Conservation (phyloP, 352 stramenopile genomes). For the Globisporangium irregulare region DNA sequence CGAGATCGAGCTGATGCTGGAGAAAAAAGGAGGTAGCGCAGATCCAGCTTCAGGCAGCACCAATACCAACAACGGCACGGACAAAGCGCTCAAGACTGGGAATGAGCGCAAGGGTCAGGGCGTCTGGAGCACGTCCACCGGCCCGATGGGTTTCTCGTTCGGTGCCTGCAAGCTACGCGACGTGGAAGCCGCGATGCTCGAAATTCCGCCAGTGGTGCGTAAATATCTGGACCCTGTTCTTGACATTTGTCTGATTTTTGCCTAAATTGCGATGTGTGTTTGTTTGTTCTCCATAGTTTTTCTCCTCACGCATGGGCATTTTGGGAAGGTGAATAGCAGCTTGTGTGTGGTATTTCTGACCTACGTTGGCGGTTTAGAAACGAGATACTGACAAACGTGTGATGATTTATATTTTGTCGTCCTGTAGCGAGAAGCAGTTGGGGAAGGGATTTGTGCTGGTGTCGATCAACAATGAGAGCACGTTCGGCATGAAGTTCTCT, state of each 20-base stretch:
- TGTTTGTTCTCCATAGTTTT: constrained; percentile 34
- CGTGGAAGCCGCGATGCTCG: constrained; percentile 70
- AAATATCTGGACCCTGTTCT: not conserved
- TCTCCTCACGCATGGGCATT: constrained; percentile 39
- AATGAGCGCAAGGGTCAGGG: constrained; percentile 47
- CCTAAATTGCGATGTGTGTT: not conserved
- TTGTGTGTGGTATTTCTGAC: not conserved
- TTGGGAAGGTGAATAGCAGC: constrained; percentile 14
- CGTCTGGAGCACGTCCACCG: constrained; percentile 64
- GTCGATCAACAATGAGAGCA: constrained; percentile 79
- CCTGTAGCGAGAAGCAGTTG: constrained; percentile 50
- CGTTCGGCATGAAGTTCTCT: constrained; percentile 53
- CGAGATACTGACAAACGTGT: not conserved
- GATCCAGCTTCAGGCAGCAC: not conserved
- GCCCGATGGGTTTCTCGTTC: constrained; percentile 51
- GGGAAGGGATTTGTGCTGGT: constrained; percentile 74
- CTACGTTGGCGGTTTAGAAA: not conserved
- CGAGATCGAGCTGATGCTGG: constrained; percentile 19
- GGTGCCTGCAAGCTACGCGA: constrained; percentile 57
- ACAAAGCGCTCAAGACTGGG: constrained; percentile 26
- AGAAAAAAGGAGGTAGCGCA: not conserved
- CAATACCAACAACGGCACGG: not conserved
- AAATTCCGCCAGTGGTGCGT: constrained; percentile 43
- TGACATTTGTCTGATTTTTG: not conserved
- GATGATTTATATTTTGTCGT: not conserved